These are phyloP conservation scores for Penicillium paradoxum DNA, from an alignment of 495 filamentous ascomycete genomes.

Conservation along the genomic window DNA sequence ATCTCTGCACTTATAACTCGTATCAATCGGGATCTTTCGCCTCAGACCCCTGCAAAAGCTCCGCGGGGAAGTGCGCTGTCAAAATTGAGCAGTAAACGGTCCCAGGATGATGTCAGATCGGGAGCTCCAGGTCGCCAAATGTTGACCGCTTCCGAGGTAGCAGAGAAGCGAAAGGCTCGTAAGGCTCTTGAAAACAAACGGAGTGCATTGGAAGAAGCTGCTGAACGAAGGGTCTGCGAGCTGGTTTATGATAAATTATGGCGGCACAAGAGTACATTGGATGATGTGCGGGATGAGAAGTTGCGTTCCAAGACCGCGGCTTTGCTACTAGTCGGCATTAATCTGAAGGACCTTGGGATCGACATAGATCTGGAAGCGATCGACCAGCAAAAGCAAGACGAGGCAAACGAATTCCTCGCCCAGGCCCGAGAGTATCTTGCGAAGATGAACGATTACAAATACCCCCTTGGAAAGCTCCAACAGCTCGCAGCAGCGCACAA, in stretches of 20 bases:
- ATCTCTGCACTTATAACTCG: slow-evolving; percentile 74
- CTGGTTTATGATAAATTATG: slow-evolving; percentile 82
- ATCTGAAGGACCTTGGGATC: slow-evolving; percentile 78
- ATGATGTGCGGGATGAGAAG: slow-evolving; percentile 93
- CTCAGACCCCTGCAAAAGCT: slow-evolving; percentile 36
- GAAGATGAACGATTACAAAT: slow-evolving; percentile 81
- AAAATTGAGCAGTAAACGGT: slow-evolving; percentile 21
- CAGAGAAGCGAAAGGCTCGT: slow-evolving; percentile 70
- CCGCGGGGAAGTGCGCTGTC: slow-evolving; percentile 17
- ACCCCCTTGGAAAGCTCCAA: slow-evolving; percentile 86
- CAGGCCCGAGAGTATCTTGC: slow-evolving; percentile 67
- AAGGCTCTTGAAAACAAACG: slow-evolving; percentile 72
- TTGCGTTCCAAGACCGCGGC: slow-evolving; percentile 92
- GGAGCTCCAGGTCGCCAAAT: slow-evolving; percentile 67
- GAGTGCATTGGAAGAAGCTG: slow-evolving; percentile 78
- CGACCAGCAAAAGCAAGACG: slow-evolving; percentile 57
- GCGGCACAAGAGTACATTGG: slow-evolving; percentile 84
- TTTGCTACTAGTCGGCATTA: slow-evolving; percentile 82
- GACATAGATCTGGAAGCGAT: slow-evolving; percentile 55
- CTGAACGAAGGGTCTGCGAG: slow-evolving; percentile 84
- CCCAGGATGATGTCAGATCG: slow-evolving; percentile 26
- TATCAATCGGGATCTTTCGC: slow-evolving; percentile 60
- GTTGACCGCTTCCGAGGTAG: slow-evolving; percentile 82
- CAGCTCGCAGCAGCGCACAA: slow-evolving; percentile 87
- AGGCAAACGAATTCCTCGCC: slow-evolving; percentile 67